Percentiles rank a stretch among this genome's conserved stretches.
Conservation (phyloP, 176 grass and related monocot species). For the Juncus inflexus region DNA sequence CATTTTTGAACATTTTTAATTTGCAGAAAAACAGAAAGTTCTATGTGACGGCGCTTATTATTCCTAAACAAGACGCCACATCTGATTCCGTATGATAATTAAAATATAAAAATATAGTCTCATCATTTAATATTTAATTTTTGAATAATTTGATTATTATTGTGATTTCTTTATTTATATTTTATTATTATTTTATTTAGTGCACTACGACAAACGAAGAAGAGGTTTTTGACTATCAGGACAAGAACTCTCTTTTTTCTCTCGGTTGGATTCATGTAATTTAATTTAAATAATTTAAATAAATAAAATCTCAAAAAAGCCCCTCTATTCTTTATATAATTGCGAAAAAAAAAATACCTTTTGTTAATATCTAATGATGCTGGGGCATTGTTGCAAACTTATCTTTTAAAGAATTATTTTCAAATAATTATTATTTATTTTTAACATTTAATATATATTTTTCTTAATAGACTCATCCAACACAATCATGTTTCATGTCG, state of each 20-base stretch:
- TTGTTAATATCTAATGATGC: background rate
- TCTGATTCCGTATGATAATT: conserved; percentile 40
- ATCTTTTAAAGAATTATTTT: background rate
- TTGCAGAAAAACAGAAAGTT: conserved; percentile 64
- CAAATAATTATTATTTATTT: conserved; percentile 6
- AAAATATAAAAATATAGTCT: background rate
- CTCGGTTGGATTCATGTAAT: conserved; percentile 61
- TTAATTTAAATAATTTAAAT: background rate
- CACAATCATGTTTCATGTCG: conserved; percentile 59
- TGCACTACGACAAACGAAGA: conserved; percentile 62
- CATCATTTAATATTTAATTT: conserved; percentile 14
- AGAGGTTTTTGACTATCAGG: conserved; percentile 55
- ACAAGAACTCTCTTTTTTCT: conserved; percentile 54
- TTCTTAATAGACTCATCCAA: conserved; percentile 47
- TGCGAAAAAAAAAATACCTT: background rate
- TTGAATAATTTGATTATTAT: background rate
- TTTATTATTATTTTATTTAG: conserved; percentile 23
- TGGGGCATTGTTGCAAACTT: too few relatives aligned
- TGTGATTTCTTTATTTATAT: background rate
- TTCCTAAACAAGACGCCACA: conserved; percentile 49
- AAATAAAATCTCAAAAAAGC: too few relatives aligned
- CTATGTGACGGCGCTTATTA: conserved; percentile 48
- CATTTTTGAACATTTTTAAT: conserved; percentile 8
- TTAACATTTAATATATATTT: background rate
- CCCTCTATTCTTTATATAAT: background rate